phyloP scores from a whole-genome alignment of 305 asterid genomes.

The Solanum aculeatissimum region DNA sequence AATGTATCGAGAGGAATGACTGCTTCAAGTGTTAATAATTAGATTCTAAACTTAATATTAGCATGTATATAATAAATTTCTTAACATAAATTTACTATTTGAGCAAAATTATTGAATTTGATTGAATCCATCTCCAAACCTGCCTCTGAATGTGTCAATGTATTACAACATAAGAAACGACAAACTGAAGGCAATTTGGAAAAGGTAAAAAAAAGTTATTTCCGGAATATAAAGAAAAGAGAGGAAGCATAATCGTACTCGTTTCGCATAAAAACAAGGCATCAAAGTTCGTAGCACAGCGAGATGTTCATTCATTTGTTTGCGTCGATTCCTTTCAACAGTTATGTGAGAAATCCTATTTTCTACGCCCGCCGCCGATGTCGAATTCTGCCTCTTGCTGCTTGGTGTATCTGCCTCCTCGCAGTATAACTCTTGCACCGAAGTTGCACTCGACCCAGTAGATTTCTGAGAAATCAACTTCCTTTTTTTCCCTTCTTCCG shows the following conservation, averaged over 20 bases:
- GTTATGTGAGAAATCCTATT: constrained; percentile 48
- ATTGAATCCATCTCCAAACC: too few species aligned
- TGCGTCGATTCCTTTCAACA: constrained; percentile 74
- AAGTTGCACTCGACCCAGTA: constrained; percentile 14
- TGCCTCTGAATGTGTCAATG: too few species aligned
- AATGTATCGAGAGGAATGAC: too few species aligned
- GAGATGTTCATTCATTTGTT: constrained; percentile 85
- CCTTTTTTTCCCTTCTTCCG: neutral
- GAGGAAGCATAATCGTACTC: constrained; percentile 23
- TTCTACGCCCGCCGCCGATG: neutral
- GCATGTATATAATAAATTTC: too few species aligned
- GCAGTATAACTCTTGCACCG: too few species aligned
- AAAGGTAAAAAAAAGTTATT: too few species aligned
- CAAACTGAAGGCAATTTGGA: too few species aligned
- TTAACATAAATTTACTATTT: too few species aligned
- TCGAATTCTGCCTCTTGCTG: constrained; percentile 38
- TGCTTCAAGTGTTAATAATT: too few species aligned
- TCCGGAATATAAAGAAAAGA: neutral
- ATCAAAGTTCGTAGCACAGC: constrained; percentile 65
- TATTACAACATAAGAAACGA: too few species aligned
- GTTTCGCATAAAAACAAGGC: constrained; percentile 84
- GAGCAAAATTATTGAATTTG: too few species aligned
- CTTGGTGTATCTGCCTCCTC: constrained; percentile 6
- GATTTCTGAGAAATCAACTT: constrained; percentile 15
- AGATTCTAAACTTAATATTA: too few species aligned